phyloP scores from a whole-genome alignment of 371 early-diverging fungal species.

The Mucor circinelloides region DNA sequence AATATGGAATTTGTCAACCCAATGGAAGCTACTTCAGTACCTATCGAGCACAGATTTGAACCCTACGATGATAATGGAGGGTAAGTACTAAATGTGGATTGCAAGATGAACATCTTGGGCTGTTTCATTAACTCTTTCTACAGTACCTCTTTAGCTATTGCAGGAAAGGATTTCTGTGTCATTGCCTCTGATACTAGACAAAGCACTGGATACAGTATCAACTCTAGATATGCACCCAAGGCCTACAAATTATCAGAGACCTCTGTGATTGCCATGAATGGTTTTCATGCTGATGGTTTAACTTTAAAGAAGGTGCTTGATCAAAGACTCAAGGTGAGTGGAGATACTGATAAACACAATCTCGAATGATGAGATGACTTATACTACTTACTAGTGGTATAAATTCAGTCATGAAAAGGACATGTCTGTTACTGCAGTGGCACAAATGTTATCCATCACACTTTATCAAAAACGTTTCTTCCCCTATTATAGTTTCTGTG shows the following conservation, averaged over 20 bases:
- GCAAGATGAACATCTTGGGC: neutral
- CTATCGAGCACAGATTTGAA: slow-evolving; percentile 70
- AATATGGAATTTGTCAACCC: slow-evolving; percentile 37
- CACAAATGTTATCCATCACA: slow-evolving; percentile 95
- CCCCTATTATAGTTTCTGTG: slow-evolving; percentile 96
- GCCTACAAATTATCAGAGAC: slow-evolving; percentile 89
- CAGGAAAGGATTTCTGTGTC: slow-evolving; percentile 94
- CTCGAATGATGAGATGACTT: neutral
- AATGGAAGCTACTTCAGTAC: slow-evolving; percentile 40
- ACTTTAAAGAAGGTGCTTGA: slow-evolving; percentile 85
- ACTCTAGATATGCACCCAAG: slow-evolving; percentile 94
- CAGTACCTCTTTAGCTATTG: slow-evolving; percentile 94
- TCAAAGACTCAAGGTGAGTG: slow-evolving; percentile 84
- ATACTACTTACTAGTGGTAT: slow-evolving; percentile 94
- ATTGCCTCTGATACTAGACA: slow-evolving; percentile 98
- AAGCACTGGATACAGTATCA: slow-evolving; percentile 95
- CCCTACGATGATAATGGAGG: slow-evolving; percentile 85
- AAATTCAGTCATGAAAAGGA: slow-evolving; percentile 88
- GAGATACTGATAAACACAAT: too few relatives aligned
- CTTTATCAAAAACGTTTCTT: slow-evolving; percentile 97
- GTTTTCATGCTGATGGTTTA: slow-evolving; percentile 95
- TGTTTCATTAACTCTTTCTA: neutral
- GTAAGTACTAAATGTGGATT: slow-evolving; percentile 36
- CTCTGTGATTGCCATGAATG: slow-evolving; percentile 87
- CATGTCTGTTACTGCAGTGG: slow-evolving; percentile 87